These are phyloP conservation scores for Boletus fagicola DNA, from an alignment of 768 basidiomycete species.

Conservation along the genomic window DNA sequence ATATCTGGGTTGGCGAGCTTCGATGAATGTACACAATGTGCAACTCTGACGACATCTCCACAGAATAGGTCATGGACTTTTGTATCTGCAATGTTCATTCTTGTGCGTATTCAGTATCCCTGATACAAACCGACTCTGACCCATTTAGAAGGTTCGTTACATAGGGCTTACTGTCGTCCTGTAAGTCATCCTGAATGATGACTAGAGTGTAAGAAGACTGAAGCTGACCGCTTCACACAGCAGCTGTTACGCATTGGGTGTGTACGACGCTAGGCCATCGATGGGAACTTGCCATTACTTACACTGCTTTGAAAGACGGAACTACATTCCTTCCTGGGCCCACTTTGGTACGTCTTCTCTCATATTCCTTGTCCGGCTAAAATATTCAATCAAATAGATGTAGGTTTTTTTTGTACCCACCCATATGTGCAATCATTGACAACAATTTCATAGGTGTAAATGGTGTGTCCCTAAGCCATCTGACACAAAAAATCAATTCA, in stretches of 20 bases:
- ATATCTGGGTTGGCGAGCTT: slow-evolving; percentile 19
- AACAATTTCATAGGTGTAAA: slow-evolving; percentile 17
- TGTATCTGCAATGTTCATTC: slow-evolving; percentile 12
- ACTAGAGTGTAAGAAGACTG: background rate
- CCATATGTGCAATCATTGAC: background rate
- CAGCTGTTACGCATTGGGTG: slow-evolving; percentile 11
- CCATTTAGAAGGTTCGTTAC: slow-evolving; percentile 19
- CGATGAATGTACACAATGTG: background rate
- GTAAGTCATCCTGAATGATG: slow-evolving; percentile 6
- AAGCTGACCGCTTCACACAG: background rate
- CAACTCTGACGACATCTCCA: background rate
- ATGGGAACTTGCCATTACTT: background rate
- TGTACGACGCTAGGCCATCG: background rate
- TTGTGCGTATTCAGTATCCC: slow-evolving; percentile 11
- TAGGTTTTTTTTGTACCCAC: background rate
- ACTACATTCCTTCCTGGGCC: slow-evolving; percentile 22
- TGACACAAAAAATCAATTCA: background rate
- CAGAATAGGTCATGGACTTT: slow-evolving; percentile 20
- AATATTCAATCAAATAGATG: slow-evolving; percentile 7
- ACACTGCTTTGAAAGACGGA: slow-evolving; percentile 9
- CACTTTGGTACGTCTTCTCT: slow-evolving; percentile 2
- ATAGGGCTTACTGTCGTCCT: slow-evolving; percentile 2
- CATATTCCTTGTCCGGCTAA: background rate
- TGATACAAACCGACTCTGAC: background rate
- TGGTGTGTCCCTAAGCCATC: background rate